phyloP scores from a whole-genome alignment of 1,284 basidiomycete genomes.

The Earliella scabrosa region DNA sequence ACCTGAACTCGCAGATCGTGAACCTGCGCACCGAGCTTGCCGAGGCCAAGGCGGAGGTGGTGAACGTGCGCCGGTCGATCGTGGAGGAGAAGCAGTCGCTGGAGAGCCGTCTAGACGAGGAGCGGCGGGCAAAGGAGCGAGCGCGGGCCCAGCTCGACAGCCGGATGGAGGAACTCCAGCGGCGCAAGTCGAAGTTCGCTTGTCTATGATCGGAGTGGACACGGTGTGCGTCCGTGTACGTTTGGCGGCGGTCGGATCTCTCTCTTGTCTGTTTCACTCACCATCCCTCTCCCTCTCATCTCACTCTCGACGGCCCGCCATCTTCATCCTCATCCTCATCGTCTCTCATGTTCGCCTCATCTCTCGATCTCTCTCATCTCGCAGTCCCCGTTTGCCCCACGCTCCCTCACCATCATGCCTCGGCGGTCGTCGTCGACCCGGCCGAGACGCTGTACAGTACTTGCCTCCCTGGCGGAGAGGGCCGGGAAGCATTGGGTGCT shows the following conservation, averaged over 20 bases:
- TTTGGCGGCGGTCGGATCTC: slow-evolving; percentile 2
- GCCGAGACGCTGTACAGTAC: slow-evolving; percentile 5
- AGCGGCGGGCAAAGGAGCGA: slow-evolving; percentile 81
- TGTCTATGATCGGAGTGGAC: slow-evolving; percentile 49
- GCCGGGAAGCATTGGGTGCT: slow-evolving; percentile 9
- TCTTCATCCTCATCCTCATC: neutral
- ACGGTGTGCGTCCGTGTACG: neutral
- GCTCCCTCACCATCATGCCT: slow-evolving; percentile 8
- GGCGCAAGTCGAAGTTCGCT: slow-evolving; percentile 85
- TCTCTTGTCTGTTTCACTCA: neutral
- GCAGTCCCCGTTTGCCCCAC: slow-evolving; percentile 6
- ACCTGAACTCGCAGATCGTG: slow-evolving; percentile 65
- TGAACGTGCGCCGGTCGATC: slow-evolving; percentile 75
- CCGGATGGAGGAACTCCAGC: slow-evolving; percentile 82
- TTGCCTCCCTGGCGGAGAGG: slow-evolving; percentile 17
- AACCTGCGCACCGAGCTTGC: slow-evolving; percentile 70
- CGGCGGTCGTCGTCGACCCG: neutral
- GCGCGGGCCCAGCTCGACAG: slow-evolving; percentile 82
- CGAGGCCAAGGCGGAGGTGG: slow-evolving; percentile 79
- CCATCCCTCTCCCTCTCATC: neutral
- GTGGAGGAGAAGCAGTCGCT: slow-evolving; percentile 85
- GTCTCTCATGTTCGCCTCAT: neutral
- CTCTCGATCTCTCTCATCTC: slow-evolving; percentile 18
- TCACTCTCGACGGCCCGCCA: neutral
- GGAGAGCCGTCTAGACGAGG: slow-evolving; percentile 80